These are phyloP conservation scores for Phytopythium chamaehyphon DNA, from an alignment of 352 stramenopile genomes.

Conservation along the genomic window DNA sequence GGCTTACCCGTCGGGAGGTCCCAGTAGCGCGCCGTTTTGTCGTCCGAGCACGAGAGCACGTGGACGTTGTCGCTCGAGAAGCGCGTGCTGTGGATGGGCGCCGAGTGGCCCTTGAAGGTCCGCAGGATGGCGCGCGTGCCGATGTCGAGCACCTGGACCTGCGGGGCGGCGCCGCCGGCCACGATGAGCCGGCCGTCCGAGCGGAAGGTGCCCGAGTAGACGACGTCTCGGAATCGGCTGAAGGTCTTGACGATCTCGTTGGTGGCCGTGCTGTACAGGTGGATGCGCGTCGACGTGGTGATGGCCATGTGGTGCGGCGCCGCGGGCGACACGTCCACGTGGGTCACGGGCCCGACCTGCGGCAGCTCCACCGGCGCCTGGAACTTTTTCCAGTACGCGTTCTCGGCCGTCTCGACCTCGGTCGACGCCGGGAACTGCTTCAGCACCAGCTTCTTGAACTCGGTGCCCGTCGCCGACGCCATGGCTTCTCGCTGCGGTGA, in stretches of 20 bases:
- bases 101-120: constrained; percentile 83
- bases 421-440: constrained; percentile 84
- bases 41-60: constrained; percentile 88
- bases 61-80: constrained; percentile 84
- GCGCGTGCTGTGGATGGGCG: constrained; percentile 65
- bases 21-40: constrained; percentile 88
- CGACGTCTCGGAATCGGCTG: constrained; percentile 83
- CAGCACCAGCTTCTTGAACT: constrained; percentile 85
- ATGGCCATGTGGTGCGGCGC: constrained; percentile 82
- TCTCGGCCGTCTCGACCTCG: constrained; percentile 75
- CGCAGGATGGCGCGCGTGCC: constrained; percentile 80
- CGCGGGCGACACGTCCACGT: constrained; percentile 80
- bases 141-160: constrained; percentile 87
- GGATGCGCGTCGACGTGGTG: constrained; percentile 83
- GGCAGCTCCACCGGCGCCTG: constrained; percentile 76
- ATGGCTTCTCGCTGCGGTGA: background rate
- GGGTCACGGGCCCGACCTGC: constrained; percentile 79
- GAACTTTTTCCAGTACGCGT: constrained; percentile 89
- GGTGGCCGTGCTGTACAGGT: constrained; percentile 78
- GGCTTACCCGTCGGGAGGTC: constrained; percentile 83
- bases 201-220: constrained; percentile 84
- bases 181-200: constrained; percentile 87
- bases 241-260: constrained; percentile 88
- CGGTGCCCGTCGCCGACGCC: constrained; percentile 50
- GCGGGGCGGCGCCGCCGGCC: constrained; percentile 65